A percentile compares a stretch with the other conserved stretches of the same genome.
phyloP scores from a whole-genome alignment of 2,329 filamentous ascomycete species.

The Fusarium miscanthi region DNA sequence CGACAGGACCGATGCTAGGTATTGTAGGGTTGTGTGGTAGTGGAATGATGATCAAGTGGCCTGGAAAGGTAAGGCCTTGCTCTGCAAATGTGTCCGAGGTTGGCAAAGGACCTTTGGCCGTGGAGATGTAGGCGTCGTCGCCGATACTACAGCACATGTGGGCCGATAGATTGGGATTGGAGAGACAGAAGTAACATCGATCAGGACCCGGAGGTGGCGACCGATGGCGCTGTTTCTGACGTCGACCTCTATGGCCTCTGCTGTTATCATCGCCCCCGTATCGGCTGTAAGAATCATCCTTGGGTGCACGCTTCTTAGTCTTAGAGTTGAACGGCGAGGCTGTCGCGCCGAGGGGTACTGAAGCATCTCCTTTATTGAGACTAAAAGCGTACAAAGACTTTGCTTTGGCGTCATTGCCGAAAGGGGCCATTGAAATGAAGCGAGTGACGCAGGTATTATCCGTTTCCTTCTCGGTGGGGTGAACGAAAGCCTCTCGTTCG shows the following conservation, averaged over 20 bases:
- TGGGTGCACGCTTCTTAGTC: constrained; percentile 67
- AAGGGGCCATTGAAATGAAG: constrained; percentile 89
- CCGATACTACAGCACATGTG: constrained; percentile 94
- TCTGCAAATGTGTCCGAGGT: constrained; percentile 73
- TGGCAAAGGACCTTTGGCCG: constrained; percentile 89
- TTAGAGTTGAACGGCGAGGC: constrained; percentile 74
- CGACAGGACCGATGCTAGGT: constrained; percentile 68
- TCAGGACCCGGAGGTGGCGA: constrained; percentile 75
- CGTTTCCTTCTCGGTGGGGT: constrained; percentile 61
- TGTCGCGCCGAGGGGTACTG: constrained; percentile 78
- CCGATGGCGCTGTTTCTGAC: constrained; percentile 58
- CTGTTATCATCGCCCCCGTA: constrained; percentile 62
- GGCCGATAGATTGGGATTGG: constrained; percentile 82
- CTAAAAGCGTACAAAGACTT: constrained; percentile 85
- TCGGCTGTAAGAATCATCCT: constrained; percentile 63
- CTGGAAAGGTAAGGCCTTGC: constrained; percentile 77
- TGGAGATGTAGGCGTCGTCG: constrained; percentile 87
- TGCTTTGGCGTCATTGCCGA: constrained; percentile 78
- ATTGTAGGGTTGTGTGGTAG: constrained; percentile 84
- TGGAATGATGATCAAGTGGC: constrained; percentile 92
- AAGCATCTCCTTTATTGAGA: constrained; percentile 72
- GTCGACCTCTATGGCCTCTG: constrained; percentile 56
- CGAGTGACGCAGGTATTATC: constrained; percentile 76
- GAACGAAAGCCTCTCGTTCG: constrained; percentile 93
- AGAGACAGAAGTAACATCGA: constrained; percentile 95